Conservation (phyloP, 2,329 filamentous ascomycete genomes). For the Aspergillus spinulosporus region DNA sequence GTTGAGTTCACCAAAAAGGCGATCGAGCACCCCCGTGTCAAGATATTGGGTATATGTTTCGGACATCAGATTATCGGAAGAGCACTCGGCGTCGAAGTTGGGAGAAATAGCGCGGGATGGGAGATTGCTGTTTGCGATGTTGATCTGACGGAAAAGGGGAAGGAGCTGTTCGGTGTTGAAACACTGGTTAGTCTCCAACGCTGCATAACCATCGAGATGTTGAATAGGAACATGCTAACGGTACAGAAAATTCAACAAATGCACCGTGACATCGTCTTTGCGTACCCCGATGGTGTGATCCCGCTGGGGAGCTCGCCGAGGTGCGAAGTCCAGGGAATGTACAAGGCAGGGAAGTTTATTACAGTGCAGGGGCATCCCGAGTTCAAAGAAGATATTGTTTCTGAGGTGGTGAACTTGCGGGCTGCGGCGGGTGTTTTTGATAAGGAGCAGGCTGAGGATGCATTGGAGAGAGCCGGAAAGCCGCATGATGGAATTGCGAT, state of each 20-base stretch:
- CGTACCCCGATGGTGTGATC: constrained; percentile 62
- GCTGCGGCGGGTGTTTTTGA: constrained; percentile 67
- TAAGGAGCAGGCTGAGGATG: constrained; percentile 68
- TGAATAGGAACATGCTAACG: neutral
- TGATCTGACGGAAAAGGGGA: constrained; percentile 67
- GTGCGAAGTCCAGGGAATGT: constrained; percentile 80
- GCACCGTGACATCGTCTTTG: constrained; percentile 75
- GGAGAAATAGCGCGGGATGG: constrained; percentile 69
- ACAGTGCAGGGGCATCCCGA: constrained; percentile 87
- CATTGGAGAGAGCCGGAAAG: constrained; percentile 63
- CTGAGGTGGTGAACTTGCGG: constrained; percentile 65
- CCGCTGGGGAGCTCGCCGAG: constrained; percentile 63
- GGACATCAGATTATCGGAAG: constrained; percentile 82
- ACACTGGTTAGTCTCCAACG: constrained; percentile 52
- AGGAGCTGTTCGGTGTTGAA: constrained; percentile 68
- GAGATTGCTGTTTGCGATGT: constrained; percentile 75
- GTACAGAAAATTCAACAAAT: constrained; percentile 68
- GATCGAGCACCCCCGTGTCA: constrained; percentile 62
- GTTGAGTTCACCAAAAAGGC: constrained; percentile 66
- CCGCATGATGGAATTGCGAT: constrained; percentile 79
- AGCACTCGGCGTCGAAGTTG: constrained; percentile 68
- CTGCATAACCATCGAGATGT: neutral
- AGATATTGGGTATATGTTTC: constrained; percentile 80
- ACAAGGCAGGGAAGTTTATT: constrained; percentile 65
- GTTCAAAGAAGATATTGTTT: constrained; percentile 71